These are phyloP conservation scores for Scleroderma bovista DNA, from an alignment of 768 basidiomycete species.

Conservation along the genomic window DNA sequence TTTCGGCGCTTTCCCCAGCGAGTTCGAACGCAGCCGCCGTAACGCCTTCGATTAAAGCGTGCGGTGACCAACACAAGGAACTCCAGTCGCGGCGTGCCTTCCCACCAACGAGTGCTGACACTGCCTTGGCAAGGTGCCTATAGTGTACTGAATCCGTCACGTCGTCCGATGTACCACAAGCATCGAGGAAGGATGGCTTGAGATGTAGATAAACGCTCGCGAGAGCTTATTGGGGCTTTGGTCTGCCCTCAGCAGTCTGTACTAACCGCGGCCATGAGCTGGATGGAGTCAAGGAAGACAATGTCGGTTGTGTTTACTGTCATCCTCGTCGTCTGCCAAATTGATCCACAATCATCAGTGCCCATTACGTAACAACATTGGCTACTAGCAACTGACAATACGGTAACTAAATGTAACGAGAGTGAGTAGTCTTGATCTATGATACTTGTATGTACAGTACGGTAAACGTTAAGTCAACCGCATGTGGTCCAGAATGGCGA, in stretches of 20 bases:
- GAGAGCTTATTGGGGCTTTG: constrained; percentile 45
- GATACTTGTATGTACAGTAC: background rate
- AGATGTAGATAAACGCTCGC: constrained; percentile 44
- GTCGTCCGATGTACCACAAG: constrained; percentile 44
- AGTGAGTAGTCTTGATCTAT: background rate
- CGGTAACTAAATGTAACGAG: background rate
- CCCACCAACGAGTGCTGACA: constrained; percentile 27
- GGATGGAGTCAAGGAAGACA: constrained; percentile 41
- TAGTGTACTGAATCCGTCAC: constrained; percentile 60
- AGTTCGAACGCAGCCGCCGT: constrained; percentile 33
- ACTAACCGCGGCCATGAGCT: constrained; percentile 39
- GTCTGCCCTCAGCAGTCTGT: constrained; percentile 48
- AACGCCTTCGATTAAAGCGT: constrained; percentile 33
- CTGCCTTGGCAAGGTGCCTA: constrained; percentile 50
- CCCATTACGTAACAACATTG: background rate
- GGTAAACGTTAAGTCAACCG: background rate
- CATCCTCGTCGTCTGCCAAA: no score
- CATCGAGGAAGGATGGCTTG: constrained; percentile 34
- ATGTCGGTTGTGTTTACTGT: constrained; percentile 27
- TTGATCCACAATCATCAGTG: background rate
- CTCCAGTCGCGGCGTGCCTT: constrained; percentile 2
- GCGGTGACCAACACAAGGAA: constrained; percentile 24
- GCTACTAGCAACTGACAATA: background rate
- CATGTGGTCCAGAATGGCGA: background rate
- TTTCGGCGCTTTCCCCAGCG: constrained; percentile 31